phyloP scores from a whole-genome alignment of 495 filamentous ascomycete species.

The Poronia punctata region DNA sequence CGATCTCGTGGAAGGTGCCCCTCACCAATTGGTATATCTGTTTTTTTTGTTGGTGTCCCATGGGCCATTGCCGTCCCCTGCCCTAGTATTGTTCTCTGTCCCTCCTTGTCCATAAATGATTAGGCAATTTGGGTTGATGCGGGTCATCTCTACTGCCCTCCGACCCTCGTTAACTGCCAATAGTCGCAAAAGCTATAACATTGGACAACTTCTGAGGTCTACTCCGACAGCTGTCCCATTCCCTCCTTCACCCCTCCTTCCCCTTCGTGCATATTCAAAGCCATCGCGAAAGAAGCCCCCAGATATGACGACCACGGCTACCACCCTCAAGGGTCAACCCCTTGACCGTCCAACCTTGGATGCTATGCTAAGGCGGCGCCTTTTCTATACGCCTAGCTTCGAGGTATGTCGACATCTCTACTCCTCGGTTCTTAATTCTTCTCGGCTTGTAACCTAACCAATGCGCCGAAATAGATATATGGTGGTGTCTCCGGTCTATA shows the following conservation, averaged over 20 bases:
- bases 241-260: not conserved
- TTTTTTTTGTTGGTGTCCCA: not conserved
- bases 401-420: constrained; percentile 35
- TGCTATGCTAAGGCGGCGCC: constrained; percentile 72
- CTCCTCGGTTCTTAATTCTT: not conserved
- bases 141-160: not conserved
- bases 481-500: constrained; percentile 79
- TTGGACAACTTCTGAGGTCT: not conserved
- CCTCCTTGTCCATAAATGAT: no score
- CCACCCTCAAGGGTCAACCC: constrained; percentile 81
- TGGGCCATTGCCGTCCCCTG: not conserved
- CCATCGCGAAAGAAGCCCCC: not conserved
- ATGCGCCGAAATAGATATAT: constrained; percentile 51
- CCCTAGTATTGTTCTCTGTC: no score
- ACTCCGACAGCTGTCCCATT: not conserved
- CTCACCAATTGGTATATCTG: not conserved
- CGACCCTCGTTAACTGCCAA: constrained; percentile 5
- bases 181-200: constrained; percentile 1
- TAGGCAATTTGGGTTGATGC: constrained; percentile 5
- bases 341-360: constrained; percentile 78
- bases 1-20: constrained; percentile 7
- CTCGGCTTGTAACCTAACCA: not conserved
- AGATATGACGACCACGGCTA: constrained; percentile 41
- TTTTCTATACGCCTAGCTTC: constrained; percentile 93
- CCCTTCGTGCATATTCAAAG: not conserved